These are phyloP conservation scores for Gossypium aridum DNA, from an alignment of 441 rosid species.

Conservation along the genomic window DNA sequence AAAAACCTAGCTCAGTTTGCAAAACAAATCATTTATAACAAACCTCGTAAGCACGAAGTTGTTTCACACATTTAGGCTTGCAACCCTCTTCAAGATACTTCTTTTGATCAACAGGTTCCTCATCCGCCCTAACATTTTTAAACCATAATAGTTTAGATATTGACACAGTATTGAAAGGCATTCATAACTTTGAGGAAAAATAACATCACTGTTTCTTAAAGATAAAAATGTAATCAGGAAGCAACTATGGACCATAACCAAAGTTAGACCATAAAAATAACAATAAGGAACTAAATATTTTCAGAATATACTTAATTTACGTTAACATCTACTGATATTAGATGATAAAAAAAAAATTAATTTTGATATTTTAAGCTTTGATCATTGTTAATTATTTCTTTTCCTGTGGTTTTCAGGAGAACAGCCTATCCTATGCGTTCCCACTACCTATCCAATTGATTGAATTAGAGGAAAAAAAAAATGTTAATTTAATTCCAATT, in stretches of 20 bases:
- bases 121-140: constrained; percentile 50
- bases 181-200: background rate
- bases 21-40: background rate
- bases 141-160: background rate
- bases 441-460: background rate
- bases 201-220: background rate
- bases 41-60: constrained; percentile 53
- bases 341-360: background rate
- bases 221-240: background rate
- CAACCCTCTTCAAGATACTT: constrained; percentile 60
- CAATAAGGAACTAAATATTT: background rate
- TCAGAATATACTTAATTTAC: background rate
- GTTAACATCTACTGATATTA: background rate
- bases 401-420: background rate
- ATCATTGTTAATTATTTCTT: background rate
- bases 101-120: constrained; percentile 60
- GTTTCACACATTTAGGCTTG: constrained; percentile 66
- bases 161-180: background rate
- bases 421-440: background rate
- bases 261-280: background rate
- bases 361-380: background rate
- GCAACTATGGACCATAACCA: background rate
- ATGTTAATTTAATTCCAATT: background rate
- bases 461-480: background rate
- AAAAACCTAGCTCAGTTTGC: background rate